phyloP scores from a whole-genome alignment of 1,284 basidiomycete species.

The Gomphus bonarii region DNA sequence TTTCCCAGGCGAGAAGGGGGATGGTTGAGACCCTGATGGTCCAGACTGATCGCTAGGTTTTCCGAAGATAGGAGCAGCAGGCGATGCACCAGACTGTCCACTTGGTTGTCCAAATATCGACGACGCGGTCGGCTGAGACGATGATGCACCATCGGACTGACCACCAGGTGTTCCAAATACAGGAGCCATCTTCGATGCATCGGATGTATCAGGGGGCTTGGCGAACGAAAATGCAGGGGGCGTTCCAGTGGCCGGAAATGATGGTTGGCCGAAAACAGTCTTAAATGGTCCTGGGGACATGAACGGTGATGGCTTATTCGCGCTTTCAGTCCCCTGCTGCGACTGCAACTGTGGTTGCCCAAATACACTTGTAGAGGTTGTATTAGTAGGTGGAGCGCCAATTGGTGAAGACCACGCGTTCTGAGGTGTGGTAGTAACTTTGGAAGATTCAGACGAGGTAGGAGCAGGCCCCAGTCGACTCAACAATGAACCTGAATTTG shows the following conservation, averaged over 20 bases:
- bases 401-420: neutral
- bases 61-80: neutral
- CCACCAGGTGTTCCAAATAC: neutral
- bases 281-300: neutral
- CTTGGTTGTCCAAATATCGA: neutral
- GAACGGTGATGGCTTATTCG: neutral
- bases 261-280: slow-evolving; percentile 4
- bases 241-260: neutral
- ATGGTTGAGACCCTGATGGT: neutral
- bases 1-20: neutral
- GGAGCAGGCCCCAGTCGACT: slow-evolving; percentile 1
- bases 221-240: neutral
- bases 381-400: neutral
- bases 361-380: neutral
- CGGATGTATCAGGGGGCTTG: neutral
- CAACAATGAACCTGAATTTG: neutral
- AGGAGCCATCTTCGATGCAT: neutral
- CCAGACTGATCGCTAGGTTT: neutral
- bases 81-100: neutral
- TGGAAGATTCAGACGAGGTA: neutral
- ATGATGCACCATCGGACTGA: neutral
- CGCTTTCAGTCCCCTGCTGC: neutral
- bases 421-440: neutral
- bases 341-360: neutral
- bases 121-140: neutral